Base-by-base conservation (phyloP, 352 stramenopile genomes). In the Blastocystis sp. region DNA sequence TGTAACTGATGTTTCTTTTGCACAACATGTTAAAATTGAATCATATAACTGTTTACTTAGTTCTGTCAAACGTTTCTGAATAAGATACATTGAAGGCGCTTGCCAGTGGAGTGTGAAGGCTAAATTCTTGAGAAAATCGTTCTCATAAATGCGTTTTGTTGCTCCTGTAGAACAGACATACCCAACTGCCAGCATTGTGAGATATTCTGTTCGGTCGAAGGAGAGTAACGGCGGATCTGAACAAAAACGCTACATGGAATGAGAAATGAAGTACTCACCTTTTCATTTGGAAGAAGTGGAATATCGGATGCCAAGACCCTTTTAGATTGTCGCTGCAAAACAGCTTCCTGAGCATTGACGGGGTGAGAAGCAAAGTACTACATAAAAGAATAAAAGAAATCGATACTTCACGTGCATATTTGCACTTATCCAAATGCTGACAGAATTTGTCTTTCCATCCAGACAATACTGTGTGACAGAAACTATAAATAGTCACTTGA, bases 401-500 rank as follows among this genome's bases (percentile, higher is more conserved):
- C 5, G 27, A n/a, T 54, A 75, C 63, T 27, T 43, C 63, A n/a
- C 52, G 63, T 27, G 63, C 63, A 29, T 19, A 19, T 21, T 75
- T 54, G 37, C 63, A 75, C 24, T 54, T 49, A 49, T 75, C 63
- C 14, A 75, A 46, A 75, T 75, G 63, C 12, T 42, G 63, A 42
- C 63, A 75, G 37, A 75, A 75, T 29, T 75, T 75, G 29, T 75
- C 63, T 46, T 75, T 75, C 63, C 63, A 75, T 14, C 63, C 63
- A 16, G n/a, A 54, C 63, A 75, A 16, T n/a, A 75, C 29, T 16
- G 63, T 7, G n/a, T 49, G 49, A 19, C 63, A 75, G 29, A 75
- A 75, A 46, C 63, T 75, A 43, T 32, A 6, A n/a, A 27, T 19
- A 9, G 51, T n/a, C 29, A 75, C 19, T 21, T 49, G 1, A 54